Base-by-base conservation (phyloP, 495 filamentous ascomycete species). In the Penicillium tannophilum region DNA sequence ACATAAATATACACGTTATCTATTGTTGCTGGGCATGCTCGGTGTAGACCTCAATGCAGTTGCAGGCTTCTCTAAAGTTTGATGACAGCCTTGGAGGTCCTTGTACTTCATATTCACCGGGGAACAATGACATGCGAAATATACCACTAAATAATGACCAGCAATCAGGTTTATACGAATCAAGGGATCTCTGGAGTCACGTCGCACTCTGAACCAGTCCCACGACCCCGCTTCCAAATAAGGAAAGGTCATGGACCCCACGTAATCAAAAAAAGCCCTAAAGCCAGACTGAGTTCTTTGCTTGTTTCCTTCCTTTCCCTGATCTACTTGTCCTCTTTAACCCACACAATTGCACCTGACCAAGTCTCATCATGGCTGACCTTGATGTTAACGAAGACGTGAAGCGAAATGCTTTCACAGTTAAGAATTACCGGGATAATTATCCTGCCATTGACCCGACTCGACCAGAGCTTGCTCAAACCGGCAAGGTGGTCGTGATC, bases 401-500 rank as follows among this genome's bases (percentile, higher is more conserved):
- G 19, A 72, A 74, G 36, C 63, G 20, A 51, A 67, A 59, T 19
- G 56, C 56, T 17, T 69, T 72, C 35, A 70, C 67, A 2, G 54
- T 33, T 7, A 61, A 55, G 23, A 49, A 39, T 49, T 65, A 71
- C 45, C 63, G 58, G 0, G 70, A 70, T 36, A 54, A 68, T 45
- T 78, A 80, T 61, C 67, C 69, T 17, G 69, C 69, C 17, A 72
- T 78, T 51, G 63, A 72, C 6, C 71, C 74, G 16, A 52, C 64
- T 28, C 61, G 60, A 2, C 67, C 71, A 9, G 58, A 60, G 14
- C 63, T 75, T 46, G 74, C 72, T 4, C 64, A 72, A 14, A 62
- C 58, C 1, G 72, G 66, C 2, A 78, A 75, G 54, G 72, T 75
- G 26, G 56, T 76, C 19, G 47, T 80, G 26, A 70, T 80, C 52